Evolutionary conservation across 2,329 filamentous ascomycete genomes (phyloP), one percentile per base, ranked within the genome.

Genomic region (Diaporthe destruens): DNA sequence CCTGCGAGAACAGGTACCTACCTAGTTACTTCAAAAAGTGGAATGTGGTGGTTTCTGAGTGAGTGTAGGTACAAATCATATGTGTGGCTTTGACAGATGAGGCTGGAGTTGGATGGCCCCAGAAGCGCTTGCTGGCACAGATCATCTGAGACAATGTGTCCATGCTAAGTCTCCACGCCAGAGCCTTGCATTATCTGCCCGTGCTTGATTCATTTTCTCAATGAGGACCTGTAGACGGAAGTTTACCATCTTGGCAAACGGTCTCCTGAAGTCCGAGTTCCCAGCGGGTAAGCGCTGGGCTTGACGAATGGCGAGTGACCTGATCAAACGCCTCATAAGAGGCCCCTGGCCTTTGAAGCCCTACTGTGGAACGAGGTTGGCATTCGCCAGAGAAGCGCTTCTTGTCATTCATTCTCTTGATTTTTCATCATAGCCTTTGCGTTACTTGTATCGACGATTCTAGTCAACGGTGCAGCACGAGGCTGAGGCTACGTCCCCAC

Each of bases 161-260:
- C 3, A 11, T 25, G 3, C 34, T 8, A 39, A 16, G 2, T 12
- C 1, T 14, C 6, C 12, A 29, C 1, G 8, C n/a, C 0, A 12
- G 42, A 59, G 12, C 14, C 1, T 5, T 11, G 9, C 11, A 11
- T 36, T 11, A 36, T 9, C 34, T 44, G 18, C 25, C 23, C 23
- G 14, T 54, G 51, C 14, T 18, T 54, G 29, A 32, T 14, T 3
- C 29, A 9, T 55, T 7, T 18, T 55, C 5, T 55, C 16, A 47
- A 47, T 18, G 6, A n/a, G 16, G 18, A 29, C 5, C 29, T 29
- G 29, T 29, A 29, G 7, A 55, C 25, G 18, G 16, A 16, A 55
- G 29, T 7, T 20, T 29, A 9, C 16, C 18, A 16, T 11, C 6
- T 20, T 18, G 29, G 25, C 20, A 18, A 20, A 44, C 11, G 42